Evolutionary conservation across 2,329 filamentous ascomycete species (phyloP).

Genomic region (Fusarium robinianum): DNA sequence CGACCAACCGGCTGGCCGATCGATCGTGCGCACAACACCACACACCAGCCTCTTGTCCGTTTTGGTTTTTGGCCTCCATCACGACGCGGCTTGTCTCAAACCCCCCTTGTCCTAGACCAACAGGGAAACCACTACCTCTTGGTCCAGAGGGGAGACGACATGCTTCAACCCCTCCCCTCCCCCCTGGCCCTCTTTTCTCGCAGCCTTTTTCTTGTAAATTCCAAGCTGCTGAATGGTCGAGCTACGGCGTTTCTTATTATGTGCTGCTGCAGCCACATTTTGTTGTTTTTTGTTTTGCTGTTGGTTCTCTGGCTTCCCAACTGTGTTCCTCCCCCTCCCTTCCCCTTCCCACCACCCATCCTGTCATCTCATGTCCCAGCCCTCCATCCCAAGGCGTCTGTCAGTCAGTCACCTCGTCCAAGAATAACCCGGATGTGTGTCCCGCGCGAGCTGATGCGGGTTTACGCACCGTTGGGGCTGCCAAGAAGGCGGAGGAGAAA

Average conservation of each 20-base stretch:
- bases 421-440: too few relatives aligned
- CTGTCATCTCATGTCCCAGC: too few relatives aligned
- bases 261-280: constrained; percentile 25
- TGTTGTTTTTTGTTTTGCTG: constrained; percentile 17
- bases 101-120: too few relatives aligned
- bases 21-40: too few relatives aligned
- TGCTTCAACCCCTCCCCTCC: constrained; percentile 4
- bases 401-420: too few relatives aligned
- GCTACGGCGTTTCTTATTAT: constrained; percentile 26
- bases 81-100: too few relatives aligned
- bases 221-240: constrained; percentile 16
- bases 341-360: too few relatives aligned
- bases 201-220: constrained; percentile 8
- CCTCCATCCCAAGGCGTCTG: too few relatives aligned
- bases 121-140: constrained; percentile 1
- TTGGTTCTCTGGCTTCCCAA: constrained; percentile 11
- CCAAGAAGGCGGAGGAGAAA: constrained; percentile 21
- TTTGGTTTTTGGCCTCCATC: too few relatives aligned
- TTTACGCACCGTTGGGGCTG: constrained; percentile 23
- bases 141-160: constrained; percentile 8
- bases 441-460: constrained; percentile 9
- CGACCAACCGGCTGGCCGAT: too few relatives aligned
- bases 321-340: background rate
- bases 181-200: constrained; percentile 6
- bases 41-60: too few relatives aligned